Evolutionary conservation across 164 flowering plant genomes (phyloP).

Genomic region (Cinnamomum chago): DNA sequence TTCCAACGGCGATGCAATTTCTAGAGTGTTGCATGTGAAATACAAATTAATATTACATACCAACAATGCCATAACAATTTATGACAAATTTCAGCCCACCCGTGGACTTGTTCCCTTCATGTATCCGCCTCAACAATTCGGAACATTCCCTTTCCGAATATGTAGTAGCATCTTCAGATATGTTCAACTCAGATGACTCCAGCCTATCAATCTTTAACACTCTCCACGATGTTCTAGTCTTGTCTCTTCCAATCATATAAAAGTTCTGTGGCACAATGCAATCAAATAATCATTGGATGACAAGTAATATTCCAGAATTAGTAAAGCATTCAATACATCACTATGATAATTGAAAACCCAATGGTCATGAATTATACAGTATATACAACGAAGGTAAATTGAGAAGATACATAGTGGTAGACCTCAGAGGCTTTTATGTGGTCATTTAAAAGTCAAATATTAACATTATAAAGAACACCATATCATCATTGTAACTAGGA

Average conservation of each 20-base stretch:
- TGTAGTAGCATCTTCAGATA: conserved; percentile 68
- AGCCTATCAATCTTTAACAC: conserved; percentile 84
- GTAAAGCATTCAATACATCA: background rate
- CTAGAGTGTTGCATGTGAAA: background rate
- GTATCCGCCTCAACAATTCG: conserved; percentile 65
- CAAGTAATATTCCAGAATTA: background rate
- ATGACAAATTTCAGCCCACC: conserved; percentile 92
- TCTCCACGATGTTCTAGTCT: conserved; percentile 62
- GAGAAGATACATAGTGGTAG: background rate
- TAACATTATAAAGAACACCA: background rate
- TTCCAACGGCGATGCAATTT: background rate
- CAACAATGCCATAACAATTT: conserved; percentile 85
- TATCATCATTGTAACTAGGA: background rate
- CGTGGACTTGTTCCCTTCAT: conserved; percentile 78
- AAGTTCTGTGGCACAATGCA: conserved; percentile 52
- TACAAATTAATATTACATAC: conserved; percentile 33
- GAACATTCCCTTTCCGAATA: conserved; percentile 68
- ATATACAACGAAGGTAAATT: background rate
- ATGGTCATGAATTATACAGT: background rate
- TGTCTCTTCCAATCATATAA: conserved; percentile 87
- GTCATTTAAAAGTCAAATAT: background rate
- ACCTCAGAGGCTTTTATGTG: background rate
- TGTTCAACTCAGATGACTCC: conserved; percentile 67
- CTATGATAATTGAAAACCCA: background rate
- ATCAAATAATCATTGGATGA: background rate